Conservation (phyloP, 805 yeast species). For the Teunomyces panamensis region DNA sequence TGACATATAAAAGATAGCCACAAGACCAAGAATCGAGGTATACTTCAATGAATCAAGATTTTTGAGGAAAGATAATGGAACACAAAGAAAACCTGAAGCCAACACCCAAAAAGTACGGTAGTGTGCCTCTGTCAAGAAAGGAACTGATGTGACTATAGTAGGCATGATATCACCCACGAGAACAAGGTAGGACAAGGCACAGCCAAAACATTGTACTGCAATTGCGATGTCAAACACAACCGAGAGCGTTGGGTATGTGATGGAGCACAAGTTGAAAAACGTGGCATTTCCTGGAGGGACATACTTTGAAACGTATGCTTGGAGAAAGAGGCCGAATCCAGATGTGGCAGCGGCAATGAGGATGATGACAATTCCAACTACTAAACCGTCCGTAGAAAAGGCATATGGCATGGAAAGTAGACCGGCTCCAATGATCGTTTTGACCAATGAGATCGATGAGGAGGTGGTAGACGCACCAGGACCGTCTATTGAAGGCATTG, state of each 20-base stretch:
- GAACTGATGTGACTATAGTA: conserved; percentile 39
- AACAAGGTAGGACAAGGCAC: conserved; percentile 63
- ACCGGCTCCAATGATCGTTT: conserved; percentile 66
- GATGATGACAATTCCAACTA: conserved; percentile 47
- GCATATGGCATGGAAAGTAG: conserved; percentile 72
- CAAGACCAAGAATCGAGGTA: conserved; percentile 78
- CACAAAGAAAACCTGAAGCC: conserved; percentile 37
- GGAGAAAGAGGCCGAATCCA: conserved; percentile 63
- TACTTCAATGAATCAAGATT: conserved; percentile 80
- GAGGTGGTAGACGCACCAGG: conserved; percentile 53
- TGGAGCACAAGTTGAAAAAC: conserved; percentile 61
- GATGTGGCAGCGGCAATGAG: conserved; percentile 63
- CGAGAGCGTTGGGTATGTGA: conserved; percentile 59
- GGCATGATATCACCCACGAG: conserved; percentile 74
- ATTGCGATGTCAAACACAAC: conserved; percentile 66
- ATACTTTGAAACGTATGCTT: conserved; percentile 50
- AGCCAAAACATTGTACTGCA: conserved; percentile 70
- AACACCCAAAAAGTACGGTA: conserved; percentile 62
- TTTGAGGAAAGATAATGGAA: conserved; percentile 71
- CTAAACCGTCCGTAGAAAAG: conserved; percentile 47
- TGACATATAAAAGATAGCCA: conserved; percentile 76
- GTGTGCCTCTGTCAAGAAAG: conserved; percentile 17
- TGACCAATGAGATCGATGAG: conserved; percentile 53
- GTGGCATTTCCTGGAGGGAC: conserved; percentile 62
- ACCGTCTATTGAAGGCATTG: conserved; percentile 15